Conservation (phyloP, 1,284 basidiomycete genomes). For the Retiboletus flavoniger region DNA sequence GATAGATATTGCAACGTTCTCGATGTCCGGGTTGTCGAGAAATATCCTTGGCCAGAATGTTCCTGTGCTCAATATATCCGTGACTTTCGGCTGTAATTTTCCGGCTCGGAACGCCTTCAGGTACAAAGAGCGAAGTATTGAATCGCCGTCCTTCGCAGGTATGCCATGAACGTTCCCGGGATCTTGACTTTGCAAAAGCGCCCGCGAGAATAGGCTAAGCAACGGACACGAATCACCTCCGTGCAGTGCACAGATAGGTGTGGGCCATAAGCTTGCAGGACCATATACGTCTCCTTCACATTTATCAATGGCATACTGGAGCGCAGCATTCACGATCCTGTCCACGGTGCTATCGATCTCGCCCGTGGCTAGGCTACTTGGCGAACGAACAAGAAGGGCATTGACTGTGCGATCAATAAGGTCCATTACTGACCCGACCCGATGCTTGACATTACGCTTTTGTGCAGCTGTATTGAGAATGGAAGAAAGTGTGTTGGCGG, state of each 20-base stretch:
- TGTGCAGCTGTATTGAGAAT: conserved; percentile 48
- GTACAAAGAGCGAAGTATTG: conserved; percentile 40
- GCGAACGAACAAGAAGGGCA: conserved; percentile 51
- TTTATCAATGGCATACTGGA: conserved; percentile 72
- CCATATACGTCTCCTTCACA: conserved; percentile 40
- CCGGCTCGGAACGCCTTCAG: conserved; percentile 64
- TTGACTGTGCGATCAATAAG: conserved; percentile 67
- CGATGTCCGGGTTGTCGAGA: conserved; percentile 72
- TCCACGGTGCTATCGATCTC: conserved; percentile 66
- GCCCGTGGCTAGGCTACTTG: conserved; percentile 50
- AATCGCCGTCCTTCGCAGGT: conserved; percentile 20
- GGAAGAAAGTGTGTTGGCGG: conserved; percentile 52
- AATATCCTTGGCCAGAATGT: conserved; percentile 71
- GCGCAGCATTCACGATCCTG: conserved; percentile 65
- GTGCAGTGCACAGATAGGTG: conserved; percentile 60
- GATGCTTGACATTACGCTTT: conserved; percentile 52
- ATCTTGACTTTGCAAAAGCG: conserved; percentile 27
- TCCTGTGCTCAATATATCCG: conserved; percentile 60
- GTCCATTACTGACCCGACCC: conserved; percentile 67
- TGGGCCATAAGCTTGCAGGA: conserved; percentile 46
- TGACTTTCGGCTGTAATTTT: conserved; percentile 51
- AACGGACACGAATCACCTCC: conserved; percentile 53
- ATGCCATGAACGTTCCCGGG: conserved; percentile 35
- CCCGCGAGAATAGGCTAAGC: conserved; percentile 50
- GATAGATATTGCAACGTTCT: conserved; percentile 59